Percentiles rank a stretch among this genome's conserved stretches.
Evolutionary conservation across 352 stramenopile genomes (phyloP).

Genomic region (Chrysophaeum taylorii): DNA sequence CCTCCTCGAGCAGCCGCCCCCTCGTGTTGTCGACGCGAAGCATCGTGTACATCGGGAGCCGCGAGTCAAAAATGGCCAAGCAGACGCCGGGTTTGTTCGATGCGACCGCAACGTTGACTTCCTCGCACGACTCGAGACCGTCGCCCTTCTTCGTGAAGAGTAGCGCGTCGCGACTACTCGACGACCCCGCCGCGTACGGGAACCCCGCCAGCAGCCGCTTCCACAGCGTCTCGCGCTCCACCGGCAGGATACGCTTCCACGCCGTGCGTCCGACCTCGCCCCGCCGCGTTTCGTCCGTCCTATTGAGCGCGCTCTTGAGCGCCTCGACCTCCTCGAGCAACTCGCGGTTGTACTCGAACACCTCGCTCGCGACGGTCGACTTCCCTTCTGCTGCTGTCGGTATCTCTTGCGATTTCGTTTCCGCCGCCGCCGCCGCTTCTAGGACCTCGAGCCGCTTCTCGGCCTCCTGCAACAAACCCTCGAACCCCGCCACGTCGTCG

Average conservation of each 20-base stretch:
- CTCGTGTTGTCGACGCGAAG: neutral
- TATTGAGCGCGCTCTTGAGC: neutral
- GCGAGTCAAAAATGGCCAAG: constrained; percentile 5
- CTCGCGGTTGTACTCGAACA: neutral
- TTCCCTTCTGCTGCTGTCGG: neutral
- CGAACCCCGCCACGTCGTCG: neutral
- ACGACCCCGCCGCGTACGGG: neutral
- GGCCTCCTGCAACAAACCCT: neutral
- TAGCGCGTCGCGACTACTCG: neutral
- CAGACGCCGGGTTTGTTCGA: neutral
- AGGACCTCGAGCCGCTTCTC: neutral
- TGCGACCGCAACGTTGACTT: neutral
- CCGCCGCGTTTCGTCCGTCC: neutral
- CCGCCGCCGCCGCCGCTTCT: neutral
- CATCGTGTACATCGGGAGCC: constrained; percentile 9
- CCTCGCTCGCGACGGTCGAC: neutral
- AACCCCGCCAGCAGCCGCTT: neutral
- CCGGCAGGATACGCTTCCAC: neutral
- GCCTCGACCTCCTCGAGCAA: constrained; percentile 6
- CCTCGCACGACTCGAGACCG: neutral
- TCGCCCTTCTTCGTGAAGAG: constrained; percentile 2
- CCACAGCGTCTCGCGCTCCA: neutral
- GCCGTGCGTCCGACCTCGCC: neutral
- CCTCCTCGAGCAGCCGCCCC: neutral
- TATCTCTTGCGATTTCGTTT: neutral